Base-by-base conservation (phyloP, 257 asterid genomes). In the Fraxinus pennsylvanica region DNA sequence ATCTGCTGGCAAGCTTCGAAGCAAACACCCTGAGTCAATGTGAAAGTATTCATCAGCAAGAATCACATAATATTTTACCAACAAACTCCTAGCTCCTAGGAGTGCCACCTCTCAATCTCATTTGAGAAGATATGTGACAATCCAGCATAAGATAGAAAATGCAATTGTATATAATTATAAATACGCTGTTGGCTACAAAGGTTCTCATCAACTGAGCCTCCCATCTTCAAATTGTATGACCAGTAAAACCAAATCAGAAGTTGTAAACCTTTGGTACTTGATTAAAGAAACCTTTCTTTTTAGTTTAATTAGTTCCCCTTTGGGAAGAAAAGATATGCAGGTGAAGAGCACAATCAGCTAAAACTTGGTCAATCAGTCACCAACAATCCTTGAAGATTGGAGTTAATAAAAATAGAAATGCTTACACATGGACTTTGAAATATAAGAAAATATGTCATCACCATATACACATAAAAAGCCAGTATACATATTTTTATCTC, bases 1-100 rank as follows among this genome's bases (percentile, higher is more conserved):
- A 86, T 96, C 95, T 19, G 92, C 93, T 25, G 97, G 98, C 35
- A 87, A 83, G 89, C 99, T 96, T 72, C 89, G 86, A 36, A 96
- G 96, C 82, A 93, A 84, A 82, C 99, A 96, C 74, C 99, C 99
- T 90, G 88, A 84, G 81, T 66, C 39, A 47, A 78, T 68, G 39
- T 52, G 74, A 35, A 74, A 68, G 77, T 10, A 14, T 45, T 73
- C 22, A 33, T 83, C 69, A 73, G 71, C 6, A 36, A 38, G 33
- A 12, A 50, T 70, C 0, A 15, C 21, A 59, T 30, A 54, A 21
- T 29, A 12, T n/a, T 45, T 39, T 72, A 41, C 22, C 33, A 69
- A 67, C 33, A 13, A 21, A 38, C 57, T 69, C 57, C 73, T 27
- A 75, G 17, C 57, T 69, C 57, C 73, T 27, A 75, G 17, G 22